phyloP scores from a whole-genome alignment of 805 yeast genomes.

The Teunomyces barrocoloradensis region DNA sequence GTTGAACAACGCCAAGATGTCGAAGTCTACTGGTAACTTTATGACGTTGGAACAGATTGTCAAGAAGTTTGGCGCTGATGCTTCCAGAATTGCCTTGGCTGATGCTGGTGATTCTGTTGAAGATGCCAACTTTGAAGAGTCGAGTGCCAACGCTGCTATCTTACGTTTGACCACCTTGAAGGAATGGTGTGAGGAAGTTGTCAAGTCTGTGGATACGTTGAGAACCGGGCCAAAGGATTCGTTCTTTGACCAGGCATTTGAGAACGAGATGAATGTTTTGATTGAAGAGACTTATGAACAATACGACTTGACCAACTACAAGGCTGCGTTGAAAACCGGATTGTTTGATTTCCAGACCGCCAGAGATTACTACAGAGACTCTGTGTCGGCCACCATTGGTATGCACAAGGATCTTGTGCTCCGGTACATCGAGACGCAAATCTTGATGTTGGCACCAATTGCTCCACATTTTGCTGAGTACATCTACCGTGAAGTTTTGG shows the following conservation, averaged over 20 bases:
- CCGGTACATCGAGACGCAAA: slow-evolving; percentile 84
- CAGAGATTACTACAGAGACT: slow-evolving; percentile 94
- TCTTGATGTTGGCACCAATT: slow-evolving; percentile 80
- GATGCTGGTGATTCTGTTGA: slow-evolving; percentile 98
- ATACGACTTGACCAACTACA: slow-evolving; percentile 73
- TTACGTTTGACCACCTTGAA: slow-evolving; percentile 86
- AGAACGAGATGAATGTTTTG: slow-evolving; percentile 85
- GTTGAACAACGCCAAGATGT: slow-evolving; percentile 96
- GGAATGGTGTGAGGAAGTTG: slow-evolving; percentile 90
- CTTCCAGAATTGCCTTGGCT: slow-evolving; percentile 94
- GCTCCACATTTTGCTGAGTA: slow-evolving; percentile 96
- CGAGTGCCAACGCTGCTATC: slow-evolving; percentile 96
- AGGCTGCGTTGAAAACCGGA: slow-evolving; percentile 86
- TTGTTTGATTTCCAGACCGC: slow-evolving; percentile 92
- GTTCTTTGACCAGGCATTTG: slow-evolving; percentile 87
- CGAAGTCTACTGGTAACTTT: slow-evolving; percentile 96
- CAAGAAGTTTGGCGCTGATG: slow-evolving; percentile 94
- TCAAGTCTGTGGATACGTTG: slow-evolving; percentile 49
- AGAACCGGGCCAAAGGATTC: slow-evolving; percentile 47
- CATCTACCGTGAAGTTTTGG: slow-evolving; percentile 79
- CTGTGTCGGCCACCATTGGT: slow-evolving; percentile 47
- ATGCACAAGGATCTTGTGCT: slow-evolving; percentile 84
- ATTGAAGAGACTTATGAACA: slow-evolving; percentile 70
- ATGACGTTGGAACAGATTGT: slow-evolving; percentile 83
- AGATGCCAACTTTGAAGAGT: slow-evolving; percentile 97